Conservation (phyloP, 2,329 filamentous ascomycete genomes). For the Whalleya microplaca region DNA sequence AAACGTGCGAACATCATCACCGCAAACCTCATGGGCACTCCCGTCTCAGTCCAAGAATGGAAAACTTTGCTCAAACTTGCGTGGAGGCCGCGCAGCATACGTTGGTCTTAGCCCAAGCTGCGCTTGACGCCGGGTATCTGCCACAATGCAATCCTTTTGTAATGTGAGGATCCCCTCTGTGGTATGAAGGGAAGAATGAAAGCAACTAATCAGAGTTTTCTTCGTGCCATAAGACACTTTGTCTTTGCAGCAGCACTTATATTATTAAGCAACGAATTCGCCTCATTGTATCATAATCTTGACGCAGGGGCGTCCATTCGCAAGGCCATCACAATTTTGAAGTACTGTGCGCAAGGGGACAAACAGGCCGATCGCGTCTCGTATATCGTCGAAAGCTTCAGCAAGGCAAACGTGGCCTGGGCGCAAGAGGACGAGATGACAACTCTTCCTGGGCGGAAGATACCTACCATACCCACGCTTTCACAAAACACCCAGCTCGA, state of each 20-base stretch:
- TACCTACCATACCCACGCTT: conserved; percentile 33
- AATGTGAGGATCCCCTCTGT: conserved; percentile 47
- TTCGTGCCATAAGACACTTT: conserved; percentile 50
- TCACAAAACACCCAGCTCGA: conserved; percentile 32
- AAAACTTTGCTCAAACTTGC: conserved; percentile 54
- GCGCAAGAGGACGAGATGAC: conserved; percentile 29
- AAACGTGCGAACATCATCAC: conserved; percentile 39
- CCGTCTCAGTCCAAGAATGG: conserved; percentile 41
- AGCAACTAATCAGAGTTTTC: conserved; percentile 11
- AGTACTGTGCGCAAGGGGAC: conserved; percentile 52
- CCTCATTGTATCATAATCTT: conserved; percentile 50
- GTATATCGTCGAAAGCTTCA: conserved; percentile 55
- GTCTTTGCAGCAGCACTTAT: conserved; percentile 59
- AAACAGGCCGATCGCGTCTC: conserved; percentile 53
- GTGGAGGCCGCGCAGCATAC: conserved; percentile 55
- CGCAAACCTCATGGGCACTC: conserved; percentile 35
- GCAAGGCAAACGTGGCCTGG: conserved; percentile 42
- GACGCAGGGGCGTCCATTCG: conserved; percentile 45
- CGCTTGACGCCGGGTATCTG: conserved; percentile 49
- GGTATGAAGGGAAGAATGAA: background rate
- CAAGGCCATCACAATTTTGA: conserved; percentile 52
- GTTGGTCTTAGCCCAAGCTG: conserved; percentile 51
- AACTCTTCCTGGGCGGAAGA: conserved; percentile 31
- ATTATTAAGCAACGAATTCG: conserved; percentile 61
- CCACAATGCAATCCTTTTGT: conserved; percentile 59